Evolutionary conservation across 148 eudicot genomes (phyloP), one percentile per base, ranked within the genome.

Genomic region (Rhododendron vialii): DNA sequence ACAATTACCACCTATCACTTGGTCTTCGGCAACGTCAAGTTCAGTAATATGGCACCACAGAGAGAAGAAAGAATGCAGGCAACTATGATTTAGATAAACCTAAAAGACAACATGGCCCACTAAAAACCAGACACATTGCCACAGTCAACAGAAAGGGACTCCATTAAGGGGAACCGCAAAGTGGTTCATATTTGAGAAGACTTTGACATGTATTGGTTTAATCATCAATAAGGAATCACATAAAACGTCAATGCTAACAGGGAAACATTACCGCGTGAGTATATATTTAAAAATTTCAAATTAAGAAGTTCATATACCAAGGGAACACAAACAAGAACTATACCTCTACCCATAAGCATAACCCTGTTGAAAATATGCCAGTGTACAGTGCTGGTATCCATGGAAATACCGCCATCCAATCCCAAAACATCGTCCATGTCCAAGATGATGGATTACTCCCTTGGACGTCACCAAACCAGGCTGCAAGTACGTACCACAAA

Each of bases 261-360:
- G 65, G 63, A 55, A 80, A 80, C 63, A 80, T 28, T 14, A 35
- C 20, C 6, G 0, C 20, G 2, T 7, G 2, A 48, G 76, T 18
- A 61, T 6, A 41, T 11, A 28, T 3, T 3, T 79, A 22, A 41
- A 48, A 57, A 18, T 38, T 55, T 15, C 22, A 55, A 55, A 55
- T 18, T 2, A 55, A 48, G 53, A 81, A 51, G 33, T 63, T 18
- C 41, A 50, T 20, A 17, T 5, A 33, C 47, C 0, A 3, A 18
- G 11, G 81, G 26, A 14, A 75, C 33, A 35, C 8, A 73, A 28
- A 43, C 2, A 43, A 63, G 48, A 55, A 77, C n/a, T 33, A 43
- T 92, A 94, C 98, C 95, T 94, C 98, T 74, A 90, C 77, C 95
- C 95, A 93, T 83, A 93, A 88, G 91, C 98, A 94, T 83, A 94